These are phyloP conservation scores for Rosa hybrid DNA, from an alignment of 331 rosid species.

Conservation along the genomic window DNA sequence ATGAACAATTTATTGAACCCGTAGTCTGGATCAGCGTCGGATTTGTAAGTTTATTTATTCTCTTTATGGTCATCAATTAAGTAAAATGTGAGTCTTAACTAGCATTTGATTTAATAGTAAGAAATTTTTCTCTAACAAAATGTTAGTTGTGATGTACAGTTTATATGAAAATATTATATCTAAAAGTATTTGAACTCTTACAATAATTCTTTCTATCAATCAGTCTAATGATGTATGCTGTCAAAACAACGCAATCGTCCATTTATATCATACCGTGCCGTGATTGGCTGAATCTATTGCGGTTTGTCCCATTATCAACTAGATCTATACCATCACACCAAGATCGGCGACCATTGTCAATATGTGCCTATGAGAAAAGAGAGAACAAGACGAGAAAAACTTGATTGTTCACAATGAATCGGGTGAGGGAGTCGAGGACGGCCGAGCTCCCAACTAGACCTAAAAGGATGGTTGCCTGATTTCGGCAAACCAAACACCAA, in stretches of 20 bases:
- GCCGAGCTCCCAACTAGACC: background rate
- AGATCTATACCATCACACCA: background rate
- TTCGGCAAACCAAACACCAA: background rate
- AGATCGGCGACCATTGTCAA: background rate
- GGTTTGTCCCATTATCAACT: background rate
- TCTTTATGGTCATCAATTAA: no score
- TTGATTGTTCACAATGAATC: background rate
- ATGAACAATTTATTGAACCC: background rate
- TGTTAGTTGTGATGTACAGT: background rate
- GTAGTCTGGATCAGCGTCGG: background rate
- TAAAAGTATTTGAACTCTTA: no score
- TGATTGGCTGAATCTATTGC: no score
- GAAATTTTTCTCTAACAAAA: no score
- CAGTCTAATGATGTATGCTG: no score
- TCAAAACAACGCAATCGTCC: background rate
- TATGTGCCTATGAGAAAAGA: background rate
- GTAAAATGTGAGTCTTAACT: background rate
- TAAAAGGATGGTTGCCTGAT: background rate
- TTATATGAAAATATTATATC: no score
- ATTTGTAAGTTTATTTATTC: no score
- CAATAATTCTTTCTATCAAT: no score
- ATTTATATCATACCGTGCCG: background rate
- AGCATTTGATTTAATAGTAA: no score
- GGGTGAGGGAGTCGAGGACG: background rate
- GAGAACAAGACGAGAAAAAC: background rate